Percentiles rank a stretch among this genome's conserved stretches.
These are phyloP conservation scores for Blastobotrys attinorum DNA, from an alignment of 805 yeast species.

Conservation along the genomic window DNA sequence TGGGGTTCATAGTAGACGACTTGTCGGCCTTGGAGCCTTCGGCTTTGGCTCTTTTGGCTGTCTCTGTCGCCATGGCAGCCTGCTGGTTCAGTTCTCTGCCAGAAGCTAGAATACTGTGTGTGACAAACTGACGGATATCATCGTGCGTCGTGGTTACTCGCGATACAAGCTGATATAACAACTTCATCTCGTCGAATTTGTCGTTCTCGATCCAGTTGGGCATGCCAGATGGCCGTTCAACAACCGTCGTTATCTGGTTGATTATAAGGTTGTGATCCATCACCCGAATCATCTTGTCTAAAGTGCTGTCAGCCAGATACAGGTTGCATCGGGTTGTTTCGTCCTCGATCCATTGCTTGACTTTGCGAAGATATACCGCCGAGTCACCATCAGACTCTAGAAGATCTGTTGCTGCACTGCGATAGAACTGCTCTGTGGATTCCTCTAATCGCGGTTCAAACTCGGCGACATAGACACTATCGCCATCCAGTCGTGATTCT, in stretches of 20 bases:
- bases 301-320: slow-evolving; percentile 47
- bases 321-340: slow-evolving; percentile 52
- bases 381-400: slow-evolving; percentile 39
- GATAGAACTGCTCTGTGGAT: slow-evolving; percentile 50
- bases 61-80: slow-evolving; percentile 14
- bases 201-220: slow-evolving; percentile 47
- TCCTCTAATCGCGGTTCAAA: slow-evolving; percentile 61
- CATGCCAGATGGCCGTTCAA: slow-evolving; percentile 48
- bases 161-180: slow-evolving; percentile 42
- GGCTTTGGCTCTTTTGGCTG: slow-evolving; percentile 12
- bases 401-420: slow-evolving; percentile 37
- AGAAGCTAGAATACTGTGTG: slow-evolving; percentile 33
- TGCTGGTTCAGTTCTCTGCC: slow-evolving; percentile 35
- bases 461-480: slow-evolving; percentile 50
- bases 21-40: slow-evolving; percentile 8
- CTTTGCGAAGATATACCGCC: slow-evolving; percentile 44
- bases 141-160: slow-evolving; percentile 48
- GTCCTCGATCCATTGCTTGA: slow-evolving; percentile 46
- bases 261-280: slow-evolving; percentile 55
- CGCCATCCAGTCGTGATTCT: slow-evolving; percentile 32
- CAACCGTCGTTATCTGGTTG: slow-evolving; percentile 47
- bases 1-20: slow-evolving; percentile 20
- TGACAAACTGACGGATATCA: slow-evolving; percentile 40
- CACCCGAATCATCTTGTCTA: slow-evolving; percentile 45
- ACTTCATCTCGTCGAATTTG: slow-evolving; percentile 35